These are phyloP conservation scores for Microbotryum intermedium DNA, from an alignment of 1,284 basidiomycete genomes.

Conservation along the genomic window DNA sequence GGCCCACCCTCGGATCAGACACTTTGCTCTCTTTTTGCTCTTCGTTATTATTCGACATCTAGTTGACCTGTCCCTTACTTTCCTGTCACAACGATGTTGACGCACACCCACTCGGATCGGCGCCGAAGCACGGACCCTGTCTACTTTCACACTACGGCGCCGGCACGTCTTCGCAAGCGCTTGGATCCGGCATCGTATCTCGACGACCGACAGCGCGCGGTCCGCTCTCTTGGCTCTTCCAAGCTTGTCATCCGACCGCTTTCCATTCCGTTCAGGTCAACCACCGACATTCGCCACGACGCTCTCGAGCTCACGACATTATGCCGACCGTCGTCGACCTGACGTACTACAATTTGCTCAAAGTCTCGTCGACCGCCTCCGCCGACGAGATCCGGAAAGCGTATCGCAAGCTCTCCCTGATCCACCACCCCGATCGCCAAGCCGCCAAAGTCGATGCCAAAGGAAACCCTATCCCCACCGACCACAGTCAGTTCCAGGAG, in stretches of 20 bases:
- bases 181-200: background rate
- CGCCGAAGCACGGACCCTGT: too few species aligned
- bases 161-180: background rate
- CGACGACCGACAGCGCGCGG: background rate
- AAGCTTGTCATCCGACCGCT: background rate
- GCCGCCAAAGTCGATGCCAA: background rate
- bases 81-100: too few species aligned
- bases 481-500: slow-evolving; percentile 18
- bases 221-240: background rate
- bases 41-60: too few species aligned
- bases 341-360: slow-evolving; percentile 63
- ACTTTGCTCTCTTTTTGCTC: too few species aligned
- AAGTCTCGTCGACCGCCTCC: slow-evolving; percentile 56
- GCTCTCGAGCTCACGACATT: background rate
- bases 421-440: slow-evolving; percentile 27
- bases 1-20: too few species aligned
- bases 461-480: background rate
- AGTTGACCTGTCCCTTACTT: too few species aligned
- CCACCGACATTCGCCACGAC: too few species aligned
- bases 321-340: slow-evolving; percentile 36
- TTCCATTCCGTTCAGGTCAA: too few species aligned
- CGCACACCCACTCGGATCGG: too few species aligned
- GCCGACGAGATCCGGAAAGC: slow-evolving; percentile 85
- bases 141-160: background rate
- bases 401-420: slow-evolving; percentile 48